Conservation (phyloP, 768 basidiomycete species). For the Kwoniella dendrophila region DNA sequence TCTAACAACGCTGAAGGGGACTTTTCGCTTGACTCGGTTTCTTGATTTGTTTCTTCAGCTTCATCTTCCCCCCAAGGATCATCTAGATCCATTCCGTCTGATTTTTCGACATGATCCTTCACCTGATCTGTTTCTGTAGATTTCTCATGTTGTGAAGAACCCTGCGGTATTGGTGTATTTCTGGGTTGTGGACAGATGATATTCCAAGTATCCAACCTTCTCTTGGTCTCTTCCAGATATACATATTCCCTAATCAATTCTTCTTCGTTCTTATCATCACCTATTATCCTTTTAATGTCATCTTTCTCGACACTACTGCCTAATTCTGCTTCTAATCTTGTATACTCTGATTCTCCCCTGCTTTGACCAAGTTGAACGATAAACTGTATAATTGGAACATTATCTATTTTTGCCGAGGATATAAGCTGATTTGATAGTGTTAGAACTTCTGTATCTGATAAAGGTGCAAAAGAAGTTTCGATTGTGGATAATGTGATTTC, state of each 20-base stretch:
- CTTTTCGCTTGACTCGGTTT: too few relatives aligned
- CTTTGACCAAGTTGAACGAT: slow-evolving; percentile 20
- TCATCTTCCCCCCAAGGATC: slow-evolving; percentile 42
- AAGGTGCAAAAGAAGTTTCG: slow-evolving; percentile 14
- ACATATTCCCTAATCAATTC: slow-evolving; percentile 3
- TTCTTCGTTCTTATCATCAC: not conserved
- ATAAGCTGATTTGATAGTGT: slow-evolving; percentile 16
- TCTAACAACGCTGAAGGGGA: slow-evolving; percentile 15
- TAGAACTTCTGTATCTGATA: slow-evolving; percentile 24
- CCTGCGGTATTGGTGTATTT: not conserved
- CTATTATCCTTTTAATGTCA: slow-evolving; percentile 1
- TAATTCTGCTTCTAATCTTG: slow-evolving; percentile 7
- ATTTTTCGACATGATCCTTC: not conserved
- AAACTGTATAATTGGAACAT: not conserved
- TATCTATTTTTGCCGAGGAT: slow-evolving; percentile 3
- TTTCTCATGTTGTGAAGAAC: not conserved
- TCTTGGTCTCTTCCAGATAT: slow-evolving; percentile 57
- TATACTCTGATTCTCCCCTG: slow-evolving; percentile 10
- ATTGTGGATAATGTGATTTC: slow-evolving; percentile 1
- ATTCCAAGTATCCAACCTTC: slow-evolving; percentile 28
- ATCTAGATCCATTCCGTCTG: slow-evolving; percentile 34
- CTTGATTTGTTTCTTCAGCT: not conserved
- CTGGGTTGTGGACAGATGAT: slow-evolving; percentile 6
- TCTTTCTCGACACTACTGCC: not conserved
- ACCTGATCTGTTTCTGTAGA: not conserved